phyloP scores from a whole-genome alignment of 2,329 filamentous ascomycete genomes.

The Gaeumannomyces tritici region DNA sequence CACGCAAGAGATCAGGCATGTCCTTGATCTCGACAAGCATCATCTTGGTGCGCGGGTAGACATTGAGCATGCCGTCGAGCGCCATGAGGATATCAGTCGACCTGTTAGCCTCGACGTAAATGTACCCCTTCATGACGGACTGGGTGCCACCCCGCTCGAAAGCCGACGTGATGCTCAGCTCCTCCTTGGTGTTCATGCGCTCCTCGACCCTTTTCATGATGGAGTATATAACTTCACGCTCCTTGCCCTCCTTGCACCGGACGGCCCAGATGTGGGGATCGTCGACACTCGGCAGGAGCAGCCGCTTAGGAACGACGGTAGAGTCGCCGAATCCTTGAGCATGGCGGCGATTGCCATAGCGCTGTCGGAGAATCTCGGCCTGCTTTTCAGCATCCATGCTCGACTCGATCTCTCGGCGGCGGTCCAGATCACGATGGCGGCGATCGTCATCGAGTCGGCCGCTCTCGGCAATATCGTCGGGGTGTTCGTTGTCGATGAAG shows the following conservation, averaged over 20 bases:
- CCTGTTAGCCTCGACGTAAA: constrained; percentile 87
- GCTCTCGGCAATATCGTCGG: constrained; percentile 76
- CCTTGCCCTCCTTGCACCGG: constrained; percentile 89
- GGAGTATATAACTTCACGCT: constrained; percentile 78
- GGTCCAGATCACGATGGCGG: constrained; percentile 87
- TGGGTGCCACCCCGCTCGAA: constrained; percentile 79
- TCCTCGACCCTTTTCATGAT: constrained; percentile 88
- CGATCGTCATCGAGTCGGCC: constrained; percentile 81
- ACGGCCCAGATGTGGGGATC: constrained; percentile 96
- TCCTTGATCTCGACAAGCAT: constrained; percentile 90
- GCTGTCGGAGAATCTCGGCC: constrained; percentile 74
- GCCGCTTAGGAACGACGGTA: constrained; percentile 70
- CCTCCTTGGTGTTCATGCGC: constrained; percentile 64
- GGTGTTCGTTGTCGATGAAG: constrained; percentile 82
- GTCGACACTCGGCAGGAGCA: constrained; percentile 85
- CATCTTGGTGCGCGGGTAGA: constrained; percentile 81
- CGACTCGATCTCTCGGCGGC: constrained; percentile 76
- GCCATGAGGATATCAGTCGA: constrained; percentile 79
- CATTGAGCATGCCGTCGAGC: constrained; percentile 75
- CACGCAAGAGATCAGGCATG: constrained; percentile 90
- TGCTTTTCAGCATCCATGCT: constrained; percentile 91
- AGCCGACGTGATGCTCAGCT: constrained; percentile 75
- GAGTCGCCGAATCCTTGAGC: constrained; percentile 58
- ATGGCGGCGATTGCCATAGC: constrained; percentile 72
- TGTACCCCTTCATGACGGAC: constrained; percentile 80